Conservation (phyloP, 495 filamentous ascomycete species). For the Xylaria bambusicola region DNA sequence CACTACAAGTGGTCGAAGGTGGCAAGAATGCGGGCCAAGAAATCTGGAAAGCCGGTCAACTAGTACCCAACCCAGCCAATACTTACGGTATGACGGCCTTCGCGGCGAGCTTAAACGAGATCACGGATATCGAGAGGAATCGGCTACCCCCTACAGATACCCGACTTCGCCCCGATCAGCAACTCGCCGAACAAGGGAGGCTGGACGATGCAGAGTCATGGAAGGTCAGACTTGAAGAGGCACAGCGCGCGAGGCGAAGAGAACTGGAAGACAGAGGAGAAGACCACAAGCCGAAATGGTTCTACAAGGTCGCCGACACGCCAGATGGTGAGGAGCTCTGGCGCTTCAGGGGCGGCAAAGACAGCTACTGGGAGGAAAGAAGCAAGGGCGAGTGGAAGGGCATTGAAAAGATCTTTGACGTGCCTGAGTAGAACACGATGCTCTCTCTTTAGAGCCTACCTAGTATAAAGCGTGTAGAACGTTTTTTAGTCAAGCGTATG, state of each 20-base stretch:
- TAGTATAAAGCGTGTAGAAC: neutral
- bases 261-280: constrained; percentile 74
- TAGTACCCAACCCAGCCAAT: constrained; percentile 73
- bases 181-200: constrained; percentile 78
- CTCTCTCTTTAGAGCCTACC: neutral
- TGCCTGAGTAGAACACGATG: constrained; percentile 3
- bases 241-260: constrained; percentile 72
- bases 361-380: constrained; percentile 92
- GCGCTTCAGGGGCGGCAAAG: constrained; percentile 76
- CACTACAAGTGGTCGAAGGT: constrained; percentile 62
- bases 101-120: constrained; percentile 83
- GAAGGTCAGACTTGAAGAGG: constrained; percentile 83
- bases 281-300: constrained; percentile 77
- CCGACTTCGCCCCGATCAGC: constrained; percentile 86
- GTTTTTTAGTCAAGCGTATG: too few relatives aligned
- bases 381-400: constrained; percentile 67
- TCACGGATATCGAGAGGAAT: constrained; percentile 74
- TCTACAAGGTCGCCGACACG: constrained; percentile 60
- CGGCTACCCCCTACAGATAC: constrained; percentile 78
- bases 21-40: constrained; percentile 57
- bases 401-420: constrained; percentile 68
- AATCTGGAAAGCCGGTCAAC: constrained; percentile 74
- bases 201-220: constrained; percentile 81
- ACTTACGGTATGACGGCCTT: constrained; percentile 88
- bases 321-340: constrained; percentile 73